Percentiles rank a stretch among this genome's conserved stretches.
These are phyloP conservation scores for Triadica sebifera DNA, from an alignment of 345 rosid genomes.

Conservation along the genomic window DNA sequence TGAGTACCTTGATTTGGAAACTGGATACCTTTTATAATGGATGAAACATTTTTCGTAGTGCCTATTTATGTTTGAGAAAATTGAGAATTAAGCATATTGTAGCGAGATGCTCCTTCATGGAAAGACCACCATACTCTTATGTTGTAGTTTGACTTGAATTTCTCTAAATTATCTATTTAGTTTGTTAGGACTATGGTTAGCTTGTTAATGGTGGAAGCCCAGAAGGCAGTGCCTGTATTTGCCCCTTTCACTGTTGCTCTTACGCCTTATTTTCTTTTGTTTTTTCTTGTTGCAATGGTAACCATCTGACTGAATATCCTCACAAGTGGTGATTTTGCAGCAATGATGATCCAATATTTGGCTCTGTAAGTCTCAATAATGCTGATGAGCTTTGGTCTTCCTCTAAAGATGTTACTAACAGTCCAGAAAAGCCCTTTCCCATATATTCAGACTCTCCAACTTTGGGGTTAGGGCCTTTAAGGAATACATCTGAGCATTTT, in stretches of 20 bases:
- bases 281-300: conserved; percentile 14
- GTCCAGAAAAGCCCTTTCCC: conserved; percentile 53
- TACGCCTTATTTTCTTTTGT: neutral
- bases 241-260: neutral
- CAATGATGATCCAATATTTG: conserved; percentile 82
- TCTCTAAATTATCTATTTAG: neutral
- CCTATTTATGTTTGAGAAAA: neutral
- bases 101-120: neutral
- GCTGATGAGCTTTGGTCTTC: conserved; percentile 79
- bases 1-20: no score
- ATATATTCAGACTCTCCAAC: conserved; percentile 42
- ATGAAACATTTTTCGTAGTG: no score
- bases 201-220: conserved; percentile 2
- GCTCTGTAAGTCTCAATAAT: conserved; percentile 57
- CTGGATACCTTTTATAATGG: no score
- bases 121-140: neutral
- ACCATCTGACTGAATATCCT: conserved; percentile 73
- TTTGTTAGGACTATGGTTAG: conserved; percentile 1
- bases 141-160: neutral
- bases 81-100: neutral
- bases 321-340: conserved; percentile 97
- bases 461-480: conserved; percentile 42
- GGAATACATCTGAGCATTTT: conserved; percentile 32
- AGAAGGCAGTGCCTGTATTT: neutral
- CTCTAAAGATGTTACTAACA: conserved; percentile 53